These are phyloP conservation scores for Metarhizium rileyi DNA, from an alignment of 2,329 filamentous ascomycete species.

Conservation along the genomic window DNA sequence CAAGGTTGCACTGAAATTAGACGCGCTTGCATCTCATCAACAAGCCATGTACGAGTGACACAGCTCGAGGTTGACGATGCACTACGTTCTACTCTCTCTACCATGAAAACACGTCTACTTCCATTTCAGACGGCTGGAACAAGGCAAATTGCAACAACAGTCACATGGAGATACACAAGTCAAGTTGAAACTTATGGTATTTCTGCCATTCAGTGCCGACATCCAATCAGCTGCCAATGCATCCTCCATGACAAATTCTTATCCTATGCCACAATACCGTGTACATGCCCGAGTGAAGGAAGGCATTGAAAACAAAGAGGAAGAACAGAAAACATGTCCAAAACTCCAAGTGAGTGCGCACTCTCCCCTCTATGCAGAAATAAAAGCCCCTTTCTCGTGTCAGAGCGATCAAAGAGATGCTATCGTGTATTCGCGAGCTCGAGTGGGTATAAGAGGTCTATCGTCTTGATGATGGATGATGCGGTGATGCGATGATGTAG, in stretches of 20 bases:
- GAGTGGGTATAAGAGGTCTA: not conserved
- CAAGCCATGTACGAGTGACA: too few relatives aligned
- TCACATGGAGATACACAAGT: not conserved
- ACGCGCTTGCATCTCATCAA: too few relatives aligned
- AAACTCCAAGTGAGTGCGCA: not conserved
- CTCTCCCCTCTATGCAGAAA: not conserved
- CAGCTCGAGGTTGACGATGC: too few relatives aligned
- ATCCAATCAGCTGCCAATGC: not conserved
- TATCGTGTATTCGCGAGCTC: not conserved
- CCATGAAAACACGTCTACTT: too few relatives aligned
- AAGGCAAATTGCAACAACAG: not conserved
- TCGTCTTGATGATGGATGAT: not conserved
- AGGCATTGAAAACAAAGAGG: not conserved
- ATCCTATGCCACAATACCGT: not conserved
- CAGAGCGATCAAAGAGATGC: not conserved
- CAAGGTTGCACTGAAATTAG: too few relatives aligned
- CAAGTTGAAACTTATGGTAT: conserved; percentile 6
- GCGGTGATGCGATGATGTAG: not conserved
- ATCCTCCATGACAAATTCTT: not conserved
- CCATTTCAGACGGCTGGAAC: not conserved
- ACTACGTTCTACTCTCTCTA: too few relatives aligned
- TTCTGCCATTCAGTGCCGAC: conserved; percentile 9
- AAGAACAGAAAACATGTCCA: not conserved
- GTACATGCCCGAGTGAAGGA: not conserved
- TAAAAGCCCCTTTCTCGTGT: not conserved